Conservation (phyloP, 225 moss, liverwort and hornwort species). For the Antitrichia curtipendula region DNA sequence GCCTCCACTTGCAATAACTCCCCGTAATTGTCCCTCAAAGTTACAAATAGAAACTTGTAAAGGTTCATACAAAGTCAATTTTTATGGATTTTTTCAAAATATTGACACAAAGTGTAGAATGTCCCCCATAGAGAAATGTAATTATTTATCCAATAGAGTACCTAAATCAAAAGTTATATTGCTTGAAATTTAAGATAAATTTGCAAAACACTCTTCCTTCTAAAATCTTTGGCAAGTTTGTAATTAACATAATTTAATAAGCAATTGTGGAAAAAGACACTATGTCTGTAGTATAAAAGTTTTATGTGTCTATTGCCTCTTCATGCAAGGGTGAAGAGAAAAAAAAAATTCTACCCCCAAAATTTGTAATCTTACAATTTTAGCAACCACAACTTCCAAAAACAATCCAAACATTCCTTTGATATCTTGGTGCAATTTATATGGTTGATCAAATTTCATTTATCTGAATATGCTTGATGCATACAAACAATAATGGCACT, state of each 20-base stretch:
- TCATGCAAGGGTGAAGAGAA: not conserved
- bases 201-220: not conserved
- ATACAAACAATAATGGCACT: not conserved
- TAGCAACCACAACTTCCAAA: accelerated
- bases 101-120: not conserved
- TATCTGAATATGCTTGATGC: not conserved
- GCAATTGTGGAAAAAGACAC: not conserved
- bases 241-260: not conserved
- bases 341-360: not conserved
- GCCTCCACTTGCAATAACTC: accelerated
- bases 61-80: not conserved
- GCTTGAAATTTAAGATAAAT: not conserved
- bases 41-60: accelerated
- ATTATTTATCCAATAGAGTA: not conserved
- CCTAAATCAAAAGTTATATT: not conserved
- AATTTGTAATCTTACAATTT: not conserved
- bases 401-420: not conserved
- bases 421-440: not conserved
- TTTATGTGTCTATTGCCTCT: not conserved
- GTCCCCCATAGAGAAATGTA: accelerated
- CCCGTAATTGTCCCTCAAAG: not conserved
- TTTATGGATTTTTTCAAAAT: not conserved
- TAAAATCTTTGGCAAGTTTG: not conserved
- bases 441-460: not conserved
- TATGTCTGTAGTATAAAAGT: too few relatives aligned